phyloP scores from a whole-genome alignment of 2,329 filamentous ascomycete genomes.

The Fonsecaea monophora region DNA sequence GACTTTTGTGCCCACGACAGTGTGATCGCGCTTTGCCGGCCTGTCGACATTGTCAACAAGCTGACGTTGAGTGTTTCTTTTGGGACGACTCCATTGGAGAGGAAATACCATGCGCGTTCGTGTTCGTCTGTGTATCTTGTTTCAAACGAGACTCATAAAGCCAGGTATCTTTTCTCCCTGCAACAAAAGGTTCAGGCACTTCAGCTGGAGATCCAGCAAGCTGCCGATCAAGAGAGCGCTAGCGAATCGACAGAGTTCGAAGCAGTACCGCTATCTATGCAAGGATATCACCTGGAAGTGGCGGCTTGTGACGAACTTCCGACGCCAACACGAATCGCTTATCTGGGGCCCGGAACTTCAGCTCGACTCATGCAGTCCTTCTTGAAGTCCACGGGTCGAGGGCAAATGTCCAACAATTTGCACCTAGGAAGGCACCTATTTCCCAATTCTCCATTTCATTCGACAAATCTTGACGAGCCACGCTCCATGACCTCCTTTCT shows the following conservation, averaged over 20 bases:
- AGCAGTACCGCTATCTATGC: background rate
- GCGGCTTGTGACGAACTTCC: slow-evolving; percentile 5
- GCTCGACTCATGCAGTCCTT: slow-evolving; percentile 16
- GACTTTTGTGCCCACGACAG: slow-evolving; percentile 1
- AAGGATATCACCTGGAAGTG: slow-evolving; percentile 20
- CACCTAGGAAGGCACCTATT: slow-evolving; percentile 15
- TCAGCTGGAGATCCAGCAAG: slow-evolving; percentile 14
- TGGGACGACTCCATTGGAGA: slow-evolving; percentile 23
- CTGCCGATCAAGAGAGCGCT: background rate
- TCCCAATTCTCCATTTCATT: background rate
- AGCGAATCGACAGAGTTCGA: background rate
- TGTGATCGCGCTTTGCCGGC: slow-evolving; percentile 26
- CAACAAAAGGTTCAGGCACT: slow-evolving; percentile 21
- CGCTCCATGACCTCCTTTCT: slow-evolving; percentile 6
- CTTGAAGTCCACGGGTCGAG: slow-evolving; percentile 10
- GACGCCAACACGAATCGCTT: slow-evolving; percentile 10
- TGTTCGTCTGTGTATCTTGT: background rate
- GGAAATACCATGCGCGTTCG: slow-evolving; percentile 28
- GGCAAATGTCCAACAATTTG: slow-evolving; percentile 7
- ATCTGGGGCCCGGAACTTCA: slow-evolving; percentile 24
- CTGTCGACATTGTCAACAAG: slow-evolving; percentile 24
- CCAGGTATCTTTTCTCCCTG: slow-evolving; percentile 25
- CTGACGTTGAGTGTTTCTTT: slow-evolving; percentile 28
- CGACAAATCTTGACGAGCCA: background rate
- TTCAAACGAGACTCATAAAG: background rate